Base-by-base conservation (phyloP, 1,284 basidiomycete species). In the Ceratobasidium sp. region DNA sequence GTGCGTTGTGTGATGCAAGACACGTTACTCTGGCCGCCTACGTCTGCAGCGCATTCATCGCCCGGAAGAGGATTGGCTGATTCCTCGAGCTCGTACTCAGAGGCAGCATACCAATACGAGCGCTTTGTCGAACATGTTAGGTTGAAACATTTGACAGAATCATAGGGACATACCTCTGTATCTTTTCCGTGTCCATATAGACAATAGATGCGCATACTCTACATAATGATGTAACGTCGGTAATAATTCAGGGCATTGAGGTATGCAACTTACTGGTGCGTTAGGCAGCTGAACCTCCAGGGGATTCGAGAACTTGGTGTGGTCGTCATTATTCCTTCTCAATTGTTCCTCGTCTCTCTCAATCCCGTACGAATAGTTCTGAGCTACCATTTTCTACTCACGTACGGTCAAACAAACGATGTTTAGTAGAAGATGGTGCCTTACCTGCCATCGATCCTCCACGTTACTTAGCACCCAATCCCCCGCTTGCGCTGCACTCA, bases 101-200 rank as follows among this genome's bases (percentile, higher is more conserved):
- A 61, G 59, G 54, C 44, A 38, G 56, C 82, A 71, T 81, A 92
- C 93, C 92, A 94, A 82, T 94, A 94, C 46, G 93, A 94, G 56
- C 93, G 89, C 91, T 93, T 40, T n/a, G 57, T 6, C n/a, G n/a
- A n/a, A n/a, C n/a, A n/a, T n/a, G n/a, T n/a, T n/a, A n/a, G n/a
- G n/a, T n/a, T n/a, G n/a, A n/a, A n/a, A n/a, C n/a, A n/a, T n/a
- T n/a, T n/a, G n/a, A n/a, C 56, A 46, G 42, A n/a, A 52, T 15
- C 28, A n/a, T n/a, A 38, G 52, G 23, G 9, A 82, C 88, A 82
- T 64, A 93, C 93, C 89, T 98, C 98, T 0, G 98, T 99, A 81
- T 97, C 94, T 84, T 99, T 99, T 26, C 98, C 98, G 80, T 96
- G 93, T 0, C 97, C 98, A 84, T 99, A 99, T 10, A 97, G 89